phyloP scores from a whole-genome alignment of 2,329 filamentous ascomycete species.

The Blastomyces gilchristii region DNA sequence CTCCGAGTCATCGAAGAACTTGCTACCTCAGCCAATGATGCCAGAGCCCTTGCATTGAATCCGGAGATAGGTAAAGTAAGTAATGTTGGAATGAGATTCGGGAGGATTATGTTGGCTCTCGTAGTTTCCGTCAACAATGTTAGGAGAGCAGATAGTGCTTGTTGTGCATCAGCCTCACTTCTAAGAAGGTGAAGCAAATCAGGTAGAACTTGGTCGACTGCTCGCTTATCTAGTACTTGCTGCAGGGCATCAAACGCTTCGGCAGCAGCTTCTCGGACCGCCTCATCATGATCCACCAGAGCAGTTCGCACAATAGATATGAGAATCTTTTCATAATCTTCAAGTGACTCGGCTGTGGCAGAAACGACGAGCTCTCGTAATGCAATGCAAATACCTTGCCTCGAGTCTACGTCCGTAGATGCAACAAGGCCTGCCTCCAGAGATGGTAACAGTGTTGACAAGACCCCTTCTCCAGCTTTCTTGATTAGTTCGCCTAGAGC shows the following conservation, averaged over 20 bases:
- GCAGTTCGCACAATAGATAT: conserved; percentile 90
- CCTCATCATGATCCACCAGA: conserved; percentile 76
- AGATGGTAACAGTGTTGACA: conserved; percentile 78
- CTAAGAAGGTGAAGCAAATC: conserved; percentile 83
- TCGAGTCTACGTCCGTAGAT: conserved; percentile 82
- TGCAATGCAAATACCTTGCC: conserved; percentile 95
- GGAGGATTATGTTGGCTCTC: conserved; percentile 89
- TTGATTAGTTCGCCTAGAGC: conserved; percentile 92
- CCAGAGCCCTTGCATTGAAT: conserved; percentile 90
- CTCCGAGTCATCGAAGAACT: conserved; percentile 82
- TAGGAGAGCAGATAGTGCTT: conserved; percentile 82
- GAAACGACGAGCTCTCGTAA: conserved; percentile 86
- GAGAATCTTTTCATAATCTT: conserved; percentile 89
- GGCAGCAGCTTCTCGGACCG: conserved; percentile 89
- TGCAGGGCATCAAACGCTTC: conserved; percentile 95
- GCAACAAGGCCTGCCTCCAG: conserved; percentile 83
- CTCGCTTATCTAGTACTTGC: conserved; percentile 84
- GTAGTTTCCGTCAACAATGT: conserved; percentile 90
- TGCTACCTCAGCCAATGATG: conserved; percentile 85
- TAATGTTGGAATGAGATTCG: conserved; percentile 88
- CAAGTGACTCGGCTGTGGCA: conserved; percentile 75
- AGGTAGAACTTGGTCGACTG: conserved; percentile 89
- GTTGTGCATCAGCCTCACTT: conserved; percentile 75
- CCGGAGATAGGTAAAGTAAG: conserved; percentile 80
- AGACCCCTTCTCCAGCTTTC: conserved; percentile 87